Percentiles rank a stretch among this genome's conserved stretches.
Conservation (phyloP, 2,329 filamentous ascomycete genomes). For the Parascedosporium putredinis region DNA sequence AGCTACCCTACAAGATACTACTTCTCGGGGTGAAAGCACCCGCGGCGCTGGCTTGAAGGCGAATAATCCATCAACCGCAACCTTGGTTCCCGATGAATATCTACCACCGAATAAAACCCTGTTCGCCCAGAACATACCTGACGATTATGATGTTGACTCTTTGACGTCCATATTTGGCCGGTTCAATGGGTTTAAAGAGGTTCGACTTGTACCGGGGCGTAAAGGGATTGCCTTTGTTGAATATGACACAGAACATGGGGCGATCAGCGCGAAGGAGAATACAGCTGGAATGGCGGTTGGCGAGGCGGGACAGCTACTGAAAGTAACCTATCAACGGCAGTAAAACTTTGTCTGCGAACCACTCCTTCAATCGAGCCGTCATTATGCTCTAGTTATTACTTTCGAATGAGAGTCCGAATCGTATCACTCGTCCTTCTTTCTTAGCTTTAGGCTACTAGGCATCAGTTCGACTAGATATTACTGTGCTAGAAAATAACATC, state of each 20-base stretch:
- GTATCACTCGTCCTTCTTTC: no score
- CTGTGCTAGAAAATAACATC: slow-evolving; percentile 73
- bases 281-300: slow-evolving; percentile 75
- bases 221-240: slow-evolving; percentile 92
- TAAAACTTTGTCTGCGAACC: no score
- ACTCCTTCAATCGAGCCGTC: no score
- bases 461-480: no score
- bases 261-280: slow-evolving; percentile 88
- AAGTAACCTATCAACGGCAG: slow-evolving; percentile 93
- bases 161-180: slow-evolving; percentile 73
- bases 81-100: slow-evolving; percentile 92
- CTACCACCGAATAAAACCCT: slow-evolving; percentile 95
- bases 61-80: slow-evolving; percentile 53
- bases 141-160: slow-evolving; percentile 71
- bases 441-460: no score
- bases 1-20: slow-evolving; percentile 35
- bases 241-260: slow-evolving; percentile 81
- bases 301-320: slow-evolving; percentile 57
- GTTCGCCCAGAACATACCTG: slow-evolving; percentile 85
- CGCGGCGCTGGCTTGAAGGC: slow-evolving; percentile 67
- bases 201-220: slow-evolving; percentile 76
- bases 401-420: no score
- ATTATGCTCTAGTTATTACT: no score
- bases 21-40: slow-evolving; percentile 41
- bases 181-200: slow-evolving; percentile 91